Conservation (phyloP, 305 asterid species). For the Fraxinus latifolia region DNA sequence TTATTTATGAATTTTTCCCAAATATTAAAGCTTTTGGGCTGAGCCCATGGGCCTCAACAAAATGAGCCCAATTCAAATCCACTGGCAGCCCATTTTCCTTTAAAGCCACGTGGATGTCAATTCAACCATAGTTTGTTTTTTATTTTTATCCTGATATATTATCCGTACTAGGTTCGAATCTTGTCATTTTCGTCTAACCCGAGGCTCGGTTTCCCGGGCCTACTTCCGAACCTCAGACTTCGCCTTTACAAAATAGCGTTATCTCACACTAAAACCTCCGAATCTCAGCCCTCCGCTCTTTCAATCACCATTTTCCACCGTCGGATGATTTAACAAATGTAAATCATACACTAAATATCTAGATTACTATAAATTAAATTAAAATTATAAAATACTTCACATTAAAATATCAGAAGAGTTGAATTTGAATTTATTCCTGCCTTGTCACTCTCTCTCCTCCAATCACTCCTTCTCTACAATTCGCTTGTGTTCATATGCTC, state of each 20-base stretch:
- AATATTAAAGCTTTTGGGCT: not conserved
- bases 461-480: not conserved
- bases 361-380: not conserved
- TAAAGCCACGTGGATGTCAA: conserved; percentile 31
- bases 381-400: not conserved
- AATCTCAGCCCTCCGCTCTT: conserved; percentile 21
- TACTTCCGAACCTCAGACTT: conserved; percentile 29
- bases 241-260: conserved; percentile 13
- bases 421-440: conserved; percentile 19
- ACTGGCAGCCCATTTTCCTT: not conserved
- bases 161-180: conserved; percentile 38
- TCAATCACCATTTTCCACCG: conserved; percentile 19
- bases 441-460: not conserved
- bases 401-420: conserved; percentile 2
- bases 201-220: conserved; percentile 44
- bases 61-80: not conserved
- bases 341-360: conserved; percentile 21
- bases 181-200: conserved; percentile 46
- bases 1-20: too few relatives aligned
- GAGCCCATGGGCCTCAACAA: not conserved
- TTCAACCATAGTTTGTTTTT: not conserved
- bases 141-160: not conserved
- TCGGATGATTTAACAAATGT: conserved; percentile 22
- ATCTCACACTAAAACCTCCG: conserved; percentile 21
- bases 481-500: not conserved